These are phyloP conservation scores for Eucalyptus lansdowneana DNA, from an alignment of 345 rosid species.

Conservation along the genomic window DNA sequence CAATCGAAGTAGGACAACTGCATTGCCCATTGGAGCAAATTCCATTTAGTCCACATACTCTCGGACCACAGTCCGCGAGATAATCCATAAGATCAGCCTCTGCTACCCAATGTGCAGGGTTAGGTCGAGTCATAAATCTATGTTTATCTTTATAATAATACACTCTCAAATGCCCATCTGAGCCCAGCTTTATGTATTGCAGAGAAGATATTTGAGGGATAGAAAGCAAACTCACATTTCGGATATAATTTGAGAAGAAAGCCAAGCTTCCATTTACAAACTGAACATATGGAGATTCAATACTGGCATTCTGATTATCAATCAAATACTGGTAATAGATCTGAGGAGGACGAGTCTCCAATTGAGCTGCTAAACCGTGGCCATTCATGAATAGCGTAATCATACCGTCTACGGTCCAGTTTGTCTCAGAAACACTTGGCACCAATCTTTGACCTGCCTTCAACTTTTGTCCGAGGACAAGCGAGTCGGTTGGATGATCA, in stretches of 20 bases:
- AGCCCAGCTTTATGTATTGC: neutral
- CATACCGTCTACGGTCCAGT: neutral
- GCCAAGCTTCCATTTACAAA: neutral
- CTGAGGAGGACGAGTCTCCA: conserved; percentile 1
- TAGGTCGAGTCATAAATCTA: too few species aligned
- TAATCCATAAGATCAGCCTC: neutral
- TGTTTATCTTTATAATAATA: rapidly evolving
- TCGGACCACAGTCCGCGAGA: neutral
- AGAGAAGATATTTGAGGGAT: neutral
- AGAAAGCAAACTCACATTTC: neutral
- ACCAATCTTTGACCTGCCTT: neutral
- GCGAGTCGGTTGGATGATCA: neutral
- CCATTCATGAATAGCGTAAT: neutral
- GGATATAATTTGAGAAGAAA: neutral
- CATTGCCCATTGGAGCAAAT: too few species aligned
- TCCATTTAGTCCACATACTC: too few species aligned
- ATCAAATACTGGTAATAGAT: neutral
- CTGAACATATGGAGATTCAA: neutral
- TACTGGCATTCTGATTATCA: neutral
- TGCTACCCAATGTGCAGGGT: too few species aligned
- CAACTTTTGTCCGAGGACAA: neutral
- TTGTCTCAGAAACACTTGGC: neutral
- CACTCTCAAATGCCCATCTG: neutral
- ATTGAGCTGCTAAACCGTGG: neutral
- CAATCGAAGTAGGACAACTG: too few species aligned